phyloP scores from a whole-genome alignment of 306 rosid species.

The Acmispon strigosus region DNA sequence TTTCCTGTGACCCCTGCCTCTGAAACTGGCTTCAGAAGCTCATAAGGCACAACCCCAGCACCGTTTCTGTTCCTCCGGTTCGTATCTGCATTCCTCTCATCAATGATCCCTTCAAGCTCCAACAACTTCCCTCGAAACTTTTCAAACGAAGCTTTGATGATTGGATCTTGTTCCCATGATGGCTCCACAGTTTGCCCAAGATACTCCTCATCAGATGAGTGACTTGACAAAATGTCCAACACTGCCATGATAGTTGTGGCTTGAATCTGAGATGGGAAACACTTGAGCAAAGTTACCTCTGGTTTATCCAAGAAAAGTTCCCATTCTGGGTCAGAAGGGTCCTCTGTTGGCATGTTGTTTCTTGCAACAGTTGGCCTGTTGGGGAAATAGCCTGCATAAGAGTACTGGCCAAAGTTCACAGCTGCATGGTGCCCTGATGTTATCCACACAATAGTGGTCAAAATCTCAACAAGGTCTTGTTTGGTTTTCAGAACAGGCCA shows the following conservation, averaged over 20 bases:
- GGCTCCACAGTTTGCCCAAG: conserved; percentile 31
- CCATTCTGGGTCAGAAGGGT: conserved; percentile 22
- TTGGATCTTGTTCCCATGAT: conserved; percentile 37
- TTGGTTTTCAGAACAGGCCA: conserved; percentile 40
- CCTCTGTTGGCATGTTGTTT: conserved; percentile 34
- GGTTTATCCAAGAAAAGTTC: conserved; percentile 26
- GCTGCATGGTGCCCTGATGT: conserved; percentile 52
- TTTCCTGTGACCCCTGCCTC: conserved; percentile 52
- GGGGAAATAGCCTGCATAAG: conserved; percentile 41
- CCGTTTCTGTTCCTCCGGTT: conserved; percentile 28
- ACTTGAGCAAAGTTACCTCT: conserved; percentile 18
- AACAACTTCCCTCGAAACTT: conserved; percentile 31
- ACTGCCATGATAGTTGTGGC: conserved; percentile 34
- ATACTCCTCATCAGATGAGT: conserved; percentile 49
- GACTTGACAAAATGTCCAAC: conserved; percentile 37
- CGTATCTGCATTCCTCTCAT: conserved; percentile 23
- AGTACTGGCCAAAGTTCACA: conserved; percentile 60
- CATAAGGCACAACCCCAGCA: conserved; percentile 40
- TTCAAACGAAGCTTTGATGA: conserved; percentile 26
- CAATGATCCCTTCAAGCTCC: conserved; percentile 35
- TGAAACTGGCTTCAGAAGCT: conserved; percentile 65
- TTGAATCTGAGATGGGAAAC: conserved; percentile 41
- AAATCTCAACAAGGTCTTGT: conserved; percentile 21
- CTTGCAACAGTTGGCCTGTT: conserved; percentile 37
- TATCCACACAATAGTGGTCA: conserved; percentile 38